These are phyloP conservation scores for Malassezia nana DNA, from an alignment of 1,284 basidiomycete species.

Conservation along the genomic window DNA sequence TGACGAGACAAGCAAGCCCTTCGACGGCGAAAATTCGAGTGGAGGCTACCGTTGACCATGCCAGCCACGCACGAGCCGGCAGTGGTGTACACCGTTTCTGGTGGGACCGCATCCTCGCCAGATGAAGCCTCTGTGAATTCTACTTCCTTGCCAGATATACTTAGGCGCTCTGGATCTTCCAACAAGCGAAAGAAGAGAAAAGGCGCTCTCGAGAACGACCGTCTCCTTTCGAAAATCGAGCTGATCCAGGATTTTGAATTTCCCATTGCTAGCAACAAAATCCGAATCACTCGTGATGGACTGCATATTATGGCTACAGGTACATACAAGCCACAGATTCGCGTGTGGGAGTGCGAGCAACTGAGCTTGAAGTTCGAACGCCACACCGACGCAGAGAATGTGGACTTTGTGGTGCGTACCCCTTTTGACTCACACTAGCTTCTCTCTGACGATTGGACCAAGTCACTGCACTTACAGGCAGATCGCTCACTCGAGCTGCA, in stretches of 20 bases:
- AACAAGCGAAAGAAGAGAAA: constrained; percentile 45
- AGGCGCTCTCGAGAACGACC: constrained; percentile 28
- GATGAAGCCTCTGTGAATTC: constrained; percentile 44
- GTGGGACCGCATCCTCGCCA: constrained; percentile 24
- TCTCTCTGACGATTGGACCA: constrained; percentile 97
- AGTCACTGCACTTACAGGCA: constrained; percentile 88
- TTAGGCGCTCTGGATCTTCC: constrained; percentile 37
- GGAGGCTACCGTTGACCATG: constrained; percentile 16
- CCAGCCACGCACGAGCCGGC: constrained; percentile 36
- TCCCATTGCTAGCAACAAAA: constrained; percentile 83
- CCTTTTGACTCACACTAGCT: constrained; percentile 55
- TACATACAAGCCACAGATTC: constrained; percentile 94
- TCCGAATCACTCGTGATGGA: constrained; percentile 83
- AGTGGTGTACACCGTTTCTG: constrained; percentile 42
- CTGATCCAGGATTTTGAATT: constrained; percentile 79
- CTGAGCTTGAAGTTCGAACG: constrained; percentile 90
- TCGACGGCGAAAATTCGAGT: constrained; percentile 9
- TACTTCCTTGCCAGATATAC: constrained; percentile 42
- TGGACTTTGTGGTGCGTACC: constrained; percentile 84
- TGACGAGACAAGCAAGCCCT: neutral
- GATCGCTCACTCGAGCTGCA: constrained; percentile 92
- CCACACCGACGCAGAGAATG: constrained; percentile 90
- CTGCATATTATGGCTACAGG: constrained; percentile 87
- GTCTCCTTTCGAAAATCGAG: constrained; percentile 38
- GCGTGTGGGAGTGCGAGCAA: constrained; percentile 89